Percentiles rank a stretch among this genome's conserved stretches.
phyloP scores from a whole-genome alignment of 306 rosid genomes.

The Canavalia gladiata region DNA sequence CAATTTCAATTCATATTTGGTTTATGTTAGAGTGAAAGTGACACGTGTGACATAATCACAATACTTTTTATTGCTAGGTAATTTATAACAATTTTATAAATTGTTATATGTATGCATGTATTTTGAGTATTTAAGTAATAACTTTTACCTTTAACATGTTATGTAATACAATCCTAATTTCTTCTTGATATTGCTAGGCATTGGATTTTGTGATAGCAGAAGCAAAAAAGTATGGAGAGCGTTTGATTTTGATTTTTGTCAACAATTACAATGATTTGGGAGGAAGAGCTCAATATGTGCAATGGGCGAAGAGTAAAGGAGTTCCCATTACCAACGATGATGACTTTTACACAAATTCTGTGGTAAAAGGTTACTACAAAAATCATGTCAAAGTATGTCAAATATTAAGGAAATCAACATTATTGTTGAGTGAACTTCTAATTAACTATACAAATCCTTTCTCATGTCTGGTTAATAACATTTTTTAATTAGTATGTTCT shows the following conservation, averaged over 20 bases:
- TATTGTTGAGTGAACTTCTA: background rate
- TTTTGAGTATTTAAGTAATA: background rate
- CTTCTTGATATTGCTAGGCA: slow-evolving; percentile 43
- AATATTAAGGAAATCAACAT: background rate
- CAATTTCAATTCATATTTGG: background rate
- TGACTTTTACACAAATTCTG: slow-evolving; percentile 57
- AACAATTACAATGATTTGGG: slow-evolving; percentile 68
- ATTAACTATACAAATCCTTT: background rate
- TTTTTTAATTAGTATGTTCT: background rate
- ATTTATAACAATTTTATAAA: background rate
- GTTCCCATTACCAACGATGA: slow-evolving; percentile 51
- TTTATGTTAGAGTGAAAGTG: background rate
- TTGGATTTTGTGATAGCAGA: slow-evolving; percentile 67
- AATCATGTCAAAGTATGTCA: slow-evolving; percentile 55
- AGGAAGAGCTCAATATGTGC: slow-evolving; percentile 65
- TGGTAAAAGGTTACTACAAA: slow-evolving; percentile 59
- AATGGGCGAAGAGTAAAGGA: slow-evolving; percentile 63
- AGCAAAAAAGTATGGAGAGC: slow-evolving; percentile 56
- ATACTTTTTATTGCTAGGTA: no score
- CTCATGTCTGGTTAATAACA: background rate
- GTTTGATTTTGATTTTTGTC: slow-evolving; percentile 58
- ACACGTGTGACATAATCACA: no score
- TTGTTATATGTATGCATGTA: background rate
- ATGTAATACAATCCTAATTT: no score
- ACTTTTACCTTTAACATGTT: no score